Percentiles rank a stretch among this genome's conserved stretches.
Conservation (phyloP, 352 stramenopile genomes). For the Pythium guiyangense region DNA sequence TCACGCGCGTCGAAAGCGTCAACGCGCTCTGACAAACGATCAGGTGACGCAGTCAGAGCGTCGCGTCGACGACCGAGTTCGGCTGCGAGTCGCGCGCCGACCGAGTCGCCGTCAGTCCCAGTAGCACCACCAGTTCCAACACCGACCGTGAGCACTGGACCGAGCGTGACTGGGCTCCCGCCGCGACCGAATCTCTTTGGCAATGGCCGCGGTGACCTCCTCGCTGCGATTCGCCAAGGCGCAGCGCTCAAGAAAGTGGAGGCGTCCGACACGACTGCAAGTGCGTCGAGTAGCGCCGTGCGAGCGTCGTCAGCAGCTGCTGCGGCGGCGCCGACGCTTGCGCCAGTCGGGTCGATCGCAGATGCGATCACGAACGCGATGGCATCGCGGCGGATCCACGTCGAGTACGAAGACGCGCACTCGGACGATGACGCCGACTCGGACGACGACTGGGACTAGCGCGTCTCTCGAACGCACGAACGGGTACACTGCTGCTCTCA, state of each 20-base stretch:
- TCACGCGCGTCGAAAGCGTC: no score
- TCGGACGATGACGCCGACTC: slow-evolving; percentile 56
- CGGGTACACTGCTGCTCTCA: not conserved
- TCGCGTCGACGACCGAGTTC: slow-evolving; percentile 16
- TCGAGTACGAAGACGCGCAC: slow-evolving; percentile 70
- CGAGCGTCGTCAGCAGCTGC: slow-evolving; percentile 8
- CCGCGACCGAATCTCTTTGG: slow-evolving; percentile 66
- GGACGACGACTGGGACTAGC: slow-evolving; percentile 78
- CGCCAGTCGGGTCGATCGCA: slow-evolving; percentile 54
- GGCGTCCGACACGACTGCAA: not conserved
- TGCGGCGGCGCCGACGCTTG: slow-evolving; percentile 15
- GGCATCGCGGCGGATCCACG: slow-evolving; percentile 68
- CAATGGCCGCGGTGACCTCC: slow-evolving; percentile 58
- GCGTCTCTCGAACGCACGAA: not conserved
- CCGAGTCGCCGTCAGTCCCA: not conserved
- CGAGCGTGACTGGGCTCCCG: slow-evolving; percentile 33
- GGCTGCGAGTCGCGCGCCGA: slow-evolving; percentile 7
- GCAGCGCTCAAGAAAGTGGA: slow-evolving; percentile 35
- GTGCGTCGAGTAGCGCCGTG: not conserved
- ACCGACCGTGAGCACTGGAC: slow-evolving; percentile 5
- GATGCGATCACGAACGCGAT: slow-evolving; percentile 83
- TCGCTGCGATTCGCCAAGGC: slow-evolving; percentile 74
- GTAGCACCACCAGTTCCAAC: slow-evolving; percentile 1
- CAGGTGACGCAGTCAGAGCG: not conserved
- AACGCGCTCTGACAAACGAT: slow-evolving; percentile 2